Evolutionary conservation across 148 eudicot species (phyloP), one percentile per base, ranked within the genome.

Genomic region (Chenopodium berlandieri): DNA sequence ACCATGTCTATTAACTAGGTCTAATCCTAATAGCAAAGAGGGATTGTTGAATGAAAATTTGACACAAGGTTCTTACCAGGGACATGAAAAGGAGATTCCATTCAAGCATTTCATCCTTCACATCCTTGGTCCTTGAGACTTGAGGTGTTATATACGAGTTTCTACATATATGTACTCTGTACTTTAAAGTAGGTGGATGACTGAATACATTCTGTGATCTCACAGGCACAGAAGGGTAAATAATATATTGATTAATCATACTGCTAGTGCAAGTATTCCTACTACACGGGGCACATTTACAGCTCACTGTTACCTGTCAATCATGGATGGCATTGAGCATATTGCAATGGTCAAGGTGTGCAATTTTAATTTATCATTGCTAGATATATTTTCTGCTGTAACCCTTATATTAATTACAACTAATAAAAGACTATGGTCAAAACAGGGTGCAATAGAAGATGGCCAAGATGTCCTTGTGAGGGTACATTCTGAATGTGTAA

Each of bases 301-400:
- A 65, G 64, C 63, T 46, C 44, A 64, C 25, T 74, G 47, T 47
- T 92, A 82, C 46, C 80, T 82, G 75, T 92, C 96, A 22, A 71
- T 89, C 77, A 64, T 88, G 78, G 91, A 92, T 78, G 90, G 93
- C 52, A 89, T 89, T 56, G 91, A 91, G 85, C 96, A 90, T 77
- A 88, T 89, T 73, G 93, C 93, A 3, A 88, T 89, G 95, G 93
- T 92, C 75, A 92, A 92, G 75, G 79, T 76, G n/a, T 1, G 23
- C 9, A 27, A 22, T 40, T 37, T 63, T 23, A 22, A 10, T 34
- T n/a, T 46, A 23, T n/a, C 31, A 1, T 20, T 34, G 72, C 46
- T 70, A 8, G 34, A 2, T 19, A 20, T 44, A 6, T 40, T 71
- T 25, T 47, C n/a, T 74, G 63, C 27, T 50, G 22, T 50, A 48